Base-by-base conservation (phyloP, 257 asterid genomes). In the Jasminum sambac region DNA sequence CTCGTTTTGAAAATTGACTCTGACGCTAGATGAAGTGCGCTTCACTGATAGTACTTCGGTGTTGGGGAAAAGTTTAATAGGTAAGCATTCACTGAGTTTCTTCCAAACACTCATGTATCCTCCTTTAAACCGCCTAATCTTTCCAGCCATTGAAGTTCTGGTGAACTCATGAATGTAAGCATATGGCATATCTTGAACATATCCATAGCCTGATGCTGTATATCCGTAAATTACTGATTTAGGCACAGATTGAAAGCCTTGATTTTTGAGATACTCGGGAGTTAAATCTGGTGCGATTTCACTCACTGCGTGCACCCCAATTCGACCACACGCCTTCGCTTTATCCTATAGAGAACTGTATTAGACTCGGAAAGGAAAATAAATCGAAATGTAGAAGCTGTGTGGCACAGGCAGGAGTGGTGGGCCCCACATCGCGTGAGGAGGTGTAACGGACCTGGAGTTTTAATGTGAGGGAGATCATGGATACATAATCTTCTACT, bases 191-290 rank as follows among this genome's bases (percentile, higher is more conserved):
- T 88, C 97, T 74, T 85, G 90, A 63, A 89, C 85, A 69, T 82
- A 90, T 57, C 97, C 97, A 65, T 90, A 90, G 59, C 97, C 96
- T 9, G 97, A 90, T 34, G 97, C 97, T 19, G 97, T 90, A 69
- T 85, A 90, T 6, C 97, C 97, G 61, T 83, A 84, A 61, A 83
- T 84, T 43, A 90, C 97, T 57, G 97, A 87, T 78, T 84, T 90
- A 9, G 97, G 96, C 42, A 88, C 84, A 5, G 86, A 80, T 67
- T 74, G 72, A 64, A 90, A 72, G 60, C 96, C 93, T 38, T 78
- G 87, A 14, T 46, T 69, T 69, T 87, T 86, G 52, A 90, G 94
- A 72, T 85, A 88, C 23, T 75, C 80, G 0, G 95, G 87, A 41
- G 92, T 89, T 66, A 79, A 69, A 52, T 88, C 96, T 44, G 97